Evolutionary conservation across 129 eudicot genomes (phyloP).

Genomic region (Glebionis coronaria): DNA sequence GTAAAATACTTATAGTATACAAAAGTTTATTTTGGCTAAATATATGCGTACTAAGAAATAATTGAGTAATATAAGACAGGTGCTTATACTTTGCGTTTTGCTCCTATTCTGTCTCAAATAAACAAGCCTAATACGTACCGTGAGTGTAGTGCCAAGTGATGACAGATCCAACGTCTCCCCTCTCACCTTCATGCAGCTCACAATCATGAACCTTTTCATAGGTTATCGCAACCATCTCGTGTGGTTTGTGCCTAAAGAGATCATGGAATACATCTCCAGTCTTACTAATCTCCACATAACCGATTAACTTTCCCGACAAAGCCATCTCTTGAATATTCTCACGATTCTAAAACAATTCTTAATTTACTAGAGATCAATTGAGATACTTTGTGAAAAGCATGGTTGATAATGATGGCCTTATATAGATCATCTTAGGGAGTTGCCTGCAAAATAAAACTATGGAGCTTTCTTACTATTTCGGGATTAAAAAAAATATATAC

Average conservation of each 20-base stretch:
- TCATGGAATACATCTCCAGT: conserved; percentile 35
- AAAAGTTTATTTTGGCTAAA: not conserved
- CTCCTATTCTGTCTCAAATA: not conserved
- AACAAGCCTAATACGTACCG: conserved; percentile 14
- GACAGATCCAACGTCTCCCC: conserved; percentile 29
- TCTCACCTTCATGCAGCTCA: conserved; percentile 27
- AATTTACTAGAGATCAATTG: too few species aligned
- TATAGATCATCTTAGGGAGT: too few species aligned
- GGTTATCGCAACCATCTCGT: conserved; percentile 10
- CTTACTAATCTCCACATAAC: conserved; percentile 25
- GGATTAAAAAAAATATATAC: too few species aligned
- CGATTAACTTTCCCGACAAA: conserved; percentile 3
- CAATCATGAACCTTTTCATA: conserved; percentile 34
- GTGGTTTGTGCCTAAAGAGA: conserved; percentile 34
- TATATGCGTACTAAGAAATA: too few species aligned
- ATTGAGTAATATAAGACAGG: too few species aligned
- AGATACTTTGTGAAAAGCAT: too few species aligned
- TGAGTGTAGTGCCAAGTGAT: conserved; percentile 29
- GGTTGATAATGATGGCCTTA: too few species aligned
- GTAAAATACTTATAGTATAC: not conserved
- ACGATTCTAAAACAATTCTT: too few species aligned
- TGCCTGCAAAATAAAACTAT: too few species aligned
- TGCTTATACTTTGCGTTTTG: too few species aligned
- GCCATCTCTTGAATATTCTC: too few species aligned
- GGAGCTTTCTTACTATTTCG: too few species aligned